Evolutionary conservation across 441 rosid species (phyloP), one percentile per base, ranked within the genome.

Genomic region (Erysimum cheiri): DNA sequence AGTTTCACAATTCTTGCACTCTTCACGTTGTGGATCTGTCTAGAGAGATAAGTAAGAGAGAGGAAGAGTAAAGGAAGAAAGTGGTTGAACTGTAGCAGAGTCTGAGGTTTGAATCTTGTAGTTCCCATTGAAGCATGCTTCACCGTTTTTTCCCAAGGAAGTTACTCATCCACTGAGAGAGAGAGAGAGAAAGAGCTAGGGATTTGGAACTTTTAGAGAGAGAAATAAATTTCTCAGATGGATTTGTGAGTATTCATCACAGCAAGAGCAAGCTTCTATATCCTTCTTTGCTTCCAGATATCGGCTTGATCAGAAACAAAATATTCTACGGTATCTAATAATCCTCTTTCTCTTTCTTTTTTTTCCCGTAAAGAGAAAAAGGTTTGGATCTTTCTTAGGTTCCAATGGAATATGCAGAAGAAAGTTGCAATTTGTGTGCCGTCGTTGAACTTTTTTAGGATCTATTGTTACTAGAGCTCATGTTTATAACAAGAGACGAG

Each of bases 111-210:
- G 64, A 57, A 60, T 65, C 72, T 44, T 28, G 32, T 43, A 60
- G 57, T 46, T 65, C 57, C 32, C 69, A 71, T 60, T 64, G 37
- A 60, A 67, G 54, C 73, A 76, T 79, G 78, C 79, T 77, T 78
- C 64, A 46, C 14, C 29, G 70, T 28, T 48, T 75, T 71, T 59
- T 50, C 67, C 72, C 14, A 57, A 66, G 67, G 69, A 69, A 67
- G 58, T 67, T 74, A 67, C 61, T 54, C 72, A 37, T 56, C 57
- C 73, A 64, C 48, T 63, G 40, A 75, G 46, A 61, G 32, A 70
- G 50, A 60, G 14, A 35, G 13, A 52, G 32, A 50, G 24, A 19
- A 12, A 48, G 15, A n/a, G n/a, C n/a, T n/a, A 59, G 6, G 47
- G 36, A 6, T 44, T 35, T 15, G 41, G 24, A 43, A 15, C 40